A percentile compares a stretch with the other conserved stretches of the same genome.
Evolutionary conservation across 1,139 yeast genomes (phyloP).

Genomic region (Geotrichum klebahnii): DNA sequence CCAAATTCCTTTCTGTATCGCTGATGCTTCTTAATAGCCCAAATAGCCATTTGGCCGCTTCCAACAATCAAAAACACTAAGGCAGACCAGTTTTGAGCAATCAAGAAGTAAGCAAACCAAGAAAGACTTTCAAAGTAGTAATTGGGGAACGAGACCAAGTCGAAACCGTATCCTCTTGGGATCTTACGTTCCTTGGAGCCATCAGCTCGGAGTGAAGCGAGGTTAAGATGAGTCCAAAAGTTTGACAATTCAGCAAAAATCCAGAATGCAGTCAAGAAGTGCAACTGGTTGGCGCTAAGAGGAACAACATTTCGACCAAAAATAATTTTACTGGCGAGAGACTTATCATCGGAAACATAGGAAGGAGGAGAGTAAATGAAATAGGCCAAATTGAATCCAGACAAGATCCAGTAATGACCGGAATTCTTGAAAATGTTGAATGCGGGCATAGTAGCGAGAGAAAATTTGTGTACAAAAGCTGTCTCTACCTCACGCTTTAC

Average conservation of each 20-base stretch:
- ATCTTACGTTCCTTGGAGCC: constrained; percentile 49
- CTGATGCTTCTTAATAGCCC: constrained; percentile 73
- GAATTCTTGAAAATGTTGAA: constrained; percentile 84
- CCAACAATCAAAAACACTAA: constrained; percentile 67
- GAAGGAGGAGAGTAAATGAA: constrained; percentile 64
- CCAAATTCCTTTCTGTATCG: constrained; percentile 69
- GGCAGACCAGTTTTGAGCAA: constrained; percentile 76
- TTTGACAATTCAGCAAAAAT: constrained; percentile 66
- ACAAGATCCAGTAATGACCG: constrained; percentile 83
- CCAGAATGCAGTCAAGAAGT: constrained; percentile 46
- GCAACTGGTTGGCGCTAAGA: constrained; percentile 24
- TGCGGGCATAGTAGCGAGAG: constrained; percentile 88
- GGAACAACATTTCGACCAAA: constrained; percentile 33
- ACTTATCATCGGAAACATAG: constrained; percentile 28
- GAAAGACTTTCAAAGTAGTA: constrained; percentile 79
- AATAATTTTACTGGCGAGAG: constrained; percentile 27
- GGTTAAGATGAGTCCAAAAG: constrained; percentile 59
- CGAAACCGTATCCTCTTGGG: constrained; percentile 51
- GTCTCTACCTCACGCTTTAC: constrained; percentile 87
- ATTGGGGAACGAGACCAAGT: constrained; percentile 60
- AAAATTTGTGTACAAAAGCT: constrained; percentile 73
- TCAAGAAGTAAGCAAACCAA: constrained; percentile 66
- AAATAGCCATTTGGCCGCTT: constrained; percentile 68
- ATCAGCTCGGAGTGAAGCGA: constrained; percentile 52
- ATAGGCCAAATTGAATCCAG: constrained; percentile 68